Percentiles rank a stretch among this genome's conserved stretches.
Conservation (phyloP, 352 stramenopile species). For the Poterioochromonas sp. region DNA sequence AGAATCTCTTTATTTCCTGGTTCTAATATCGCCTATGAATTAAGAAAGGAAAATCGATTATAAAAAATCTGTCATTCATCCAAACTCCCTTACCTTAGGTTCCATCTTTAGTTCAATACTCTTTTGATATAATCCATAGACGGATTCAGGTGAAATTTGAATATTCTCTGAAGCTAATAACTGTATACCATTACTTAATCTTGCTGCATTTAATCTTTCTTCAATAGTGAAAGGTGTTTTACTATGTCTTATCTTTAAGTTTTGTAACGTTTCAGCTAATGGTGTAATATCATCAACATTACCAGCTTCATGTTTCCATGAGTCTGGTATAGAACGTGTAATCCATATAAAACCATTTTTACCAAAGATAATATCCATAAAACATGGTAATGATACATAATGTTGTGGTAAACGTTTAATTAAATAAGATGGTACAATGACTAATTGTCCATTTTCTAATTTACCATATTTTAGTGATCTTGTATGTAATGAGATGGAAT, state of each 20-base stretch:
- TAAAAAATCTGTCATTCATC: too few relatives aligned
- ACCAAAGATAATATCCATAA: constrained; percentile 79
- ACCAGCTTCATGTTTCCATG: constrained; percentile 46
- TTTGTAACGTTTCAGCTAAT: constrained; percentile 79
- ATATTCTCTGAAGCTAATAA: too few relatives aligned
- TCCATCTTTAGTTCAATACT: too few relatives aligned
- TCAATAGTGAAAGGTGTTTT: constrained; percentile 50
- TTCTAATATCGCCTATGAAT: too few relatives aligned
- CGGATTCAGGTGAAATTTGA: too few relatives aligned
- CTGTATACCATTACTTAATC: constrained; percentile 73
- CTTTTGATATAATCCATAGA: too few relatives aligned
- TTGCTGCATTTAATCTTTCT: constrained; percentile 67
- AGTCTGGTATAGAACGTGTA: constrained; percentile 52
- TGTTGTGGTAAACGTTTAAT: constrained; percentile 87
- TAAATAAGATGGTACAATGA: constrained; percentile 69
- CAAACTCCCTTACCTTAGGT: too few relatives aligned
- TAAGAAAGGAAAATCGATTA: too few relatives aligned
- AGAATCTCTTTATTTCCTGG: too few relatives aligned
- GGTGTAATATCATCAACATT: constrained; percentile 48
- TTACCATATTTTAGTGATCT: constrained; percentile 86
- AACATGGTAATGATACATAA: constrained; percentile 69
- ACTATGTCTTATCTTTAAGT: constrained; percentile 70
- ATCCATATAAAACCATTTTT: constrained; percentile 92
- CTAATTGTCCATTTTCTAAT: constrained; percentile 81
- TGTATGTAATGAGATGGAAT: constrained; percentile 83